These are phyloP conservation scores for Zalerion maritima DNA, from an alignment of 495 filamentous ascomycete species.

Conservation along the genomic window DNA sequence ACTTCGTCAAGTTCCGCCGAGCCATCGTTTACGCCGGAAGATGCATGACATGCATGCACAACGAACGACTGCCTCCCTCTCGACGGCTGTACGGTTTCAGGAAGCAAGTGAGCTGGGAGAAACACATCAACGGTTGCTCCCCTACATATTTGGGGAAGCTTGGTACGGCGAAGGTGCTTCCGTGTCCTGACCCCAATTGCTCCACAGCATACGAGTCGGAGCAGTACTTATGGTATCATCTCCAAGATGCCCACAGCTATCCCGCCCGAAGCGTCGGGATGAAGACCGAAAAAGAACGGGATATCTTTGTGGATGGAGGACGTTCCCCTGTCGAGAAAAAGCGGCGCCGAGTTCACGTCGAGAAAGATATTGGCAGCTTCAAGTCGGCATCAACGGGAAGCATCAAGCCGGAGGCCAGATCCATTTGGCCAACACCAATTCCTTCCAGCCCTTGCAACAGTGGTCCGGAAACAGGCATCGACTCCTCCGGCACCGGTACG, in stretches of 20 bases:
- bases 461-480: no score
- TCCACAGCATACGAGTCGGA: conserved; percentile 7
- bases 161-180: conserved; percentile 5
- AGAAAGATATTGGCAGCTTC: conserved; percentile 6
- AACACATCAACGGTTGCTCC: conserved; percentile 7
- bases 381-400: no score
- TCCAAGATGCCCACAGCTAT: conserved; percentile 9
- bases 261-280: conserved; percentile 5
- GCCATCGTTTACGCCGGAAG: conserved; percentile 8
- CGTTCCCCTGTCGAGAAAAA: conserved; percentile 4
- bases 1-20: conserved; percentile 9
- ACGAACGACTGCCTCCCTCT: conserved; percentile 6
- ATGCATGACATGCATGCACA: conserved; percentile 5
- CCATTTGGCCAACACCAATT: no score
- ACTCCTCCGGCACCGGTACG: no score
- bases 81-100: conserved; percentile 6
- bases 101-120: conserved; percentile 4
- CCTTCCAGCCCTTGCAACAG: no score
- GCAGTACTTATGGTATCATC: conserved; percentile 7
- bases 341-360: conserved; percentile 6
- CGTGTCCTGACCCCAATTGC: conserved; percentile 6
- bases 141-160: conserved; percentile 6
- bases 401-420: no score
- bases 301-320: conserved; percentile 6
- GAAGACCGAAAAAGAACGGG: conserved; percentile 7